Evolutionary conservation across 1,284 basidiomycete species (phyloP).

Genomic region (Cutaneotrichosporon mucoides): DNA sequence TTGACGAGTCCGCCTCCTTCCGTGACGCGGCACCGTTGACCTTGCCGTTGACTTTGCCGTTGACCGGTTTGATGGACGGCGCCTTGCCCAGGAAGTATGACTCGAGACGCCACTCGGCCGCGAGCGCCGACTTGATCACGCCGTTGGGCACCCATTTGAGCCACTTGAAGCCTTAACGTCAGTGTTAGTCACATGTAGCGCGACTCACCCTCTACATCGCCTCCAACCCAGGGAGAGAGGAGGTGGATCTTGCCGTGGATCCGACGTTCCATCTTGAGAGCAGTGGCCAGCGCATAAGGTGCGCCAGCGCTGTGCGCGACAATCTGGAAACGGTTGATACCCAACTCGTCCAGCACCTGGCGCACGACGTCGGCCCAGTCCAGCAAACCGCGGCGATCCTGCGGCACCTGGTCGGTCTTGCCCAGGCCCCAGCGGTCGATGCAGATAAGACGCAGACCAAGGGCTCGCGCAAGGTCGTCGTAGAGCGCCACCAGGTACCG

Average conservation of each 20-base stretch:
- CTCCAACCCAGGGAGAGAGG: constrained; percentile 93
- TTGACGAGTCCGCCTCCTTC: not conserved
- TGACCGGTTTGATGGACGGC: constrained; percentile 55
- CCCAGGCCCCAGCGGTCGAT: constrained; percentile 97
- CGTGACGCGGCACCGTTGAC: not conserved
- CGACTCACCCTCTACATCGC: constrained; percentile 70
- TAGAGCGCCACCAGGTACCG: constrained; percentile 90
- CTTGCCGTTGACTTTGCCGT: not conserved
- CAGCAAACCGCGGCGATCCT: constrained; percentile 67
- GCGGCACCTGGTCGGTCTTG: constrained; percentile 66
- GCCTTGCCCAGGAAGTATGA: constrained; percentile 95
- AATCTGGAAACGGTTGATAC: constrained; percentile 74
- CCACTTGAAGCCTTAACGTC: constrained; percentile 76
- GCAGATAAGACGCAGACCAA: constrained; percentile 83
- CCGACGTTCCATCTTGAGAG: constrained; percentile 66
- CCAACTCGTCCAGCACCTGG: constrained; percentile 77
- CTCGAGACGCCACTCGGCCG: constrained; percentile 94
- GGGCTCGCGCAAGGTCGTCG: constrained; percentile 87
- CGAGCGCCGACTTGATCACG: constrained; percentile 88
- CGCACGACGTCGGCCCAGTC: constrained; percentile 89
- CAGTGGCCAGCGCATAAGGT: constrained; percentile 87
- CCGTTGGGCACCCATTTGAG: constrained; percentile 92
- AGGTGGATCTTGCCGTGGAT: constrained; percentile 81
- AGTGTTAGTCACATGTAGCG: not conserved
- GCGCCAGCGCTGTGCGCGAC: constrained; percentile 97